These are phyloP conservation scores for Lagenidium sp. DNA, from an alignment of 352 stramenopile genomes.

Conservation along the genomic window DNA sequence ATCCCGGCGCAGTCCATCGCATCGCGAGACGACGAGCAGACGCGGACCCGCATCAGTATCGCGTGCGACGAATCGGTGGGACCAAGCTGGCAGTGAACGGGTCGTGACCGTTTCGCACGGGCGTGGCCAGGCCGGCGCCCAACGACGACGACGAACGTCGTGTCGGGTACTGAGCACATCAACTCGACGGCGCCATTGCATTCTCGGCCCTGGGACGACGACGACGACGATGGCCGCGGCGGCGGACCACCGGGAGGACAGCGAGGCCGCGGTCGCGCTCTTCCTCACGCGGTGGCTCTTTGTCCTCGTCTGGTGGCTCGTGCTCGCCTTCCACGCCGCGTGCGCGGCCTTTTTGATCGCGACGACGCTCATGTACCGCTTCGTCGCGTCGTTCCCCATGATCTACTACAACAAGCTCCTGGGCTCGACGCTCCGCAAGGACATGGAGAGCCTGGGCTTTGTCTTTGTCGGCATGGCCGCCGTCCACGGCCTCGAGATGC, in stretches of 20 bases:
- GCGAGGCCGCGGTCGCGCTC: no score
- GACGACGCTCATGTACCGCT: conserved; percentile 20
- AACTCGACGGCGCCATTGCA: not conserved
- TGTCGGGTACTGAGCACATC: not conserved
- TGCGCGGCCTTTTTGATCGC: conserved; percentile 18
- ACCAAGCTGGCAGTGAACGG: no score
- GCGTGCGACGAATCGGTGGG: no score
- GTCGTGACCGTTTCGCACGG: no score
- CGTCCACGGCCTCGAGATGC: conserved; percentile 20
- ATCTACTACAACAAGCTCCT: conserved; percentile 42
- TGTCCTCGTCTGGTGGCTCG: conserved; percentile 14
- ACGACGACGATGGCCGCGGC: conserved; percentile 4
- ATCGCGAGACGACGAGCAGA: no score
- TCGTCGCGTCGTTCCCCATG: conserved; percentile 16
- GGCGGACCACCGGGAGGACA: no score
- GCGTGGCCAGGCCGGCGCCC: no score
- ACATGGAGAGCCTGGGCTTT: conserved; percentile 17
- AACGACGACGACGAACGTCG: no score
- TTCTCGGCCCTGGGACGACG: no score
- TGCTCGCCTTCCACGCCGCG: conserved; percentile 14
- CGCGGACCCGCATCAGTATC: no score
- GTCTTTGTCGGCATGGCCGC: conserved; percentile 14
- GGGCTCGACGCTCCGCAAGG: conserved; percentile 12
- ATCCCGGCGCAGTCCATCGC: no score
- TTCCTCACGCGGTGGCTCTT: conserved; percentile 14